phyloP scores from a whole-genome alignment of 2,329 filamentous ascomycete genomes.

The Colletotrichum tanaceti region DNA sequence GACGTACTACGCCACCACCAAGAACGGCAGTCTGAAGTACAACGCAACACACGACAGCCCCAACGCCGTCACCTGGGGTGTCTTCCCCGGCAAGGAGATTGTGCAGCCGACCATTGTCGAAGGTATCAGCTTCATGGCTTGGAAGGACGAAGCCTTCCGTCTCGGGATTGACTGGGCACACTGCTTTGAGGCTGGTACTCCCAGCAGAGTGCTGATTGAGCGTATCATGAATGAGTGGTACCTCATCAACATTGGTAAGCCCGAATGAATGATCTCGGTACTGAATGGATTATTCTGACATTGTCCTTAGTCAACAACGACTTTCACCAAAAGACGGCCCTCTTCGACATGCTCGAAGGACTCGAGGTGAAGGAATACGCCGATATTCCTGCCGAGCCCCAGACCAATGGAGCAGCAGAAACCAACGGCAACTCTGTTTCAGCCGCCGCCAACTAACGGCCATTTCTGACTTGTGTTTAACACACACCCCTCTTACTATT shows the following conservation, averaged over 20 bases:
- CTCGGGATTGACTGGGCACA: conserved; percentile 94
- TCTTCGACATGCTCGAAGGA: conserved; percentile 88
- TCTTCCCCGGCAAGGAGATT: conserved; percentile 98
- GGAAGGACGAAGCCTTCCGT: conserved; percentile 97
- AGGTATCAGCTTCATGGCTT: conserved; percentile 95
- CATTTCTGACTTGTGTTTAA: conserved; percentile 42
- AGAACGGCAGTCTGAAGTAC: conserved; percentile 79
- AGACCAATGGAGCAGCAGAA: conserved; percentile 42
- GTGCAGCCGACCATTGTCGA: conserved; percentile 99
- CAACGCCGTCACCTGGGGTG: conserved; percentile 99
- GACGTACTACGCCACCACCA: conserved; percentile 95
- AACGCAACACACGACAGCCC: conserved; percentile 88
- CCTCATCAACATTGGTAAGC: conserved; percentile 91
- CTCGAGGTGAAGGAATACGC: conserved; percentile 73
- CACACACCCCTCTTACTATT: conserved; percentile 40
- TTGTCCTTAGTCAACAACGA: conserved; percentile 87
- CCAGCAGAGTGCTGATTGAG: conserved; percentile 83
- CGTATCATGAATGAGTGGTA: conserved; percentile 91
- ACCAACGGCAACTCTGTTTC: conserved; percentile 38
- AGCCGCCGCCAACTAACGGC: conserved; percentile 39
- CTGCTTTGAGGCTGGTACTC: conserved; percentile 82
- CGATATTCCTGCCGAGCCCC: conserved; percentile 54
- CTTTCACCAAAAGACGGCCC: conserved; percentile 84
- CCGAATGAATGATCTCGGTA: background rate
- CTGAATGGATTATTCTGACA: conserved; percentile 23